Evolutionary conservation across 2,329 filamentous ascomycete species (phyloP).

Genomic region (Fonsecaea erecta): DNA sequence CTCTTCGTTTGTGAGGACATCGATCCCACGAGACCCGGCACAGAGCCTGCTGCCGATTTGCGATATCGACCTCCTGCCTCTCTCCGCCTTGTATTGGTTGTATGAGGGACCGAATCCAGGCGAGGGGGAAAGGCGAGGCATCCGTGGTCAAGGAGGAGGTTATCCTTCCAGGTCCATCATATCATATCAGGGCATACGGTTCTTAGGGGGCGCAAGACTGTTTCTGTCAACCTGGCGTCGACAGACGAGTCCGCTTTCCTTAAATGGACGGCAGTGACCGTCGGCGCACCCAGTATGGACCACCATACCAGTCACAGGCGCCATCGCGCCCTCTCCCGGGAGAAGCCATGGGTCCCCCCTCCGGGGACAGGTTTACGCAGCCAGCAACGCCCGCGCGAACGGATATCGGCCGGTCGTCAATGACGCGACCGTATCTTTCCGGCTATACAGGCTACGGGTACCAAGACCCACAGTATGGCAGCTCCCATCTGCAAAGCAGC

Average conservation of each 20-base stretch:
- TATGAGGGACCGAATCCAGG: conserved; percentile 22
- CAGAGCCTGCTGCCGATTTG: not conserved
- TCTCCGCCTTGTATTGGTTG: conserved; percentile 15
- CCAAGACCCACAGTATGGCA: conserved; percentile 59
- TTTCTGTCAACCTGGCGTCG: conserved; percentile 33
- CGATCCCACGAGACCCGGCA: not conserved
- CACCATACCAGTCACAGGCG: conserved; percentile 62
- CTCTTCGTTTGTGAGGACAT: not conserved
- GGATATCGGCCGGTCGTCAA: conserved; percentile 43
- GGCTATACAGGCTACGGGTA: conserved; percentile 59
- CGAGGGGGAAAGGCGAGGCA: conserved; percentile 26
- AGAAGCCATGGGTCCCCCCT: conserved; percentile 48
- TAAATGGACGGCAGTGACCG: conserved; percentile 79
- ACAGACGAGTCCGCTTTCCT: conserved; percentile 28
- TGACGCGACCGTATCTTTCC: conserved; percentile 44
- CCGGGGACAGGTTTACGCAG: conserved; percentile 55
- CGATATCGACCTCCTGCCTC: conserved; percentile 9
- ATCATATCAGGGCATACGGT: conserved; percentile 14
- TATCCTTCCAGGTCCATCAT: conserved; percentile 5
- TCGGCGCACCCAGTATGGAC: conserved; percentile 75
- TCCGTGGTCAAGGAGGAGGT: conserved; percentile 19
- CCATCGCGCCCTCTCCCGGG: conserved; percentile 35
- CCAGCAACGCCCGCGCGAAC: conserved; percentile 44
- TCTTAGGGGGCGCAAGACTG: not conserved
- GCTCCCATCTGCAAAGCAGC: conserved; percentile 57